phyloP scores from a whole-genome alignment of 2,329 filamentous ascomycete genomes.

The Pseudogymnoascus sp. region DNA sequence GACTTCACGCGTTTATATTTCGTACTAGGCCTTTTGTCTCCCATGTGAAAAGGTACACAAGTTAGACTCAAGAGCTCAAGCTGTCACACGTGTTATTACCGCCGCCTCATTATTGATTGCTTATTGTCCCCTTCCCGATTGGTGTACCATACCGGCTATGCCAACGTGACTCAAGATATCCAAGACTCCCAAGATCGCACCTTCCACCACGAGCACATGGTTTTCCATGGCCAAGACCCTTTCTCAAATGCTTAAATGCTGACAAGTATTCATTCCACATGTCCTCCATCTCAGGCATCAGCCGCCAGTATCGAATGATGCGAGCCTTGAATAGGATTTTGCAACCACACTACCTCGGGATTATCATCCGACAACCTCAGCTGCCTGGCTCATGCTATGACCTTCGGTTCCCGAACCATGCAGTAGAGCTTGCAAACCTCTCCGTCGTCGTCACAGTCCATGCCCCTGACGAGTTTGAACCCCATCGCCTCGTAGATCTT shows the following conservation, averaged over 20 bases:
- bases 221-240: background rate
- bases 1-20: background rate
- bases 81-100: background rate
- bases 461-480: slow-evolving; percentile 55
- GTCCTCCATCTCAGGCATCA: background rate
- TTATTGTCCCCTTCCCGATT: background rate
- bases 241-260: background rate
- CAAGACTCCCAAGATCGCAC: background rate
- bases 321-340: background rate
- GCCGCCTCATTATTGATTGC: background rate
- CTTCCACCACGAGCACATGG: background rate
- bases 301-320: background rate
- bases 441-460: slow-evolving; percentile 57
- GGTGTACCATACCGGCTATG: background rate
- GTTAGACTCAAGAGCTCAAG: background rate
- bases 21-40: background rate
- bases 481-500: slow-evolving; percentile 63
- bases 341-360: background rate
- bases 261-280: background rate
- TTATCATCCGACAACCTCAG: background rate
- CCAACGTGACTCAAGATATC: background rate
- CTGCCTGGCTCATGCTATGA: slow-evolving; percentile 1
- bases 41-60: background rate
- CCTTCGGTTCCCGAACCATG: slow-evolving; percentile 37
- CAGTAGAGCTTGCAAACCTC: slow-evolving; percentile 44